phyloP scores from a whole-genome alignment of 2,329 filamentous ascomycete species.

The Talaromyces amestolkiae region DNA sequence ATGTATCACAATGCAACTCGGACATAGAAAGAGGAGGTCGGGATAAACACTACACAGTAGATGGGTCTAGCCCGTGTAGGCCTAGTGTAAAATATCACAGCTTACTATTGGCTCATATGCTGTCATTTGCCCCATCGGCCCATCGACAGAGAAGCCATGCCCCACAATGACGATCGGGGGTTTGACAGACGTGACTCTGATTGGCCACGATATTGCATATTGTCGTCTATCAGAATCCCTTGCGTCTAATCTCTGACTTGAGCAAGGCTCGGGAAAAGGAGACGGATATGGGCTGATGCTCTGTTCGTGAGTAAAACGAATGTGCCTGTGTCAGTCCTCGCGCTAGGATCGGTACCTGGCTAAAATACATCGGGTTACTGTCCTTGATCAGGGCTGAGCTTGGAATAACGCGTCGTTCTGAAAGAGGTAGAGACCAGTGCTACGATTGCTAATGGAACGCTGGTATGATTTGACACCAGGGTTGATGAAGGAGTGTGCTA shows the following conservation, averaged over 20 bases:
- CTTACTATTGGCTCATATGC: neutral
- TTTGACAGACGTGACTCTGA: neutral
- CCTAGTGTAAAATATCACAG: accelerated
- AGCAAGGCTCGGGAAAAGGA: constrained; percentile 3
- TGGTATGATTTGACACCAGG: neutral
- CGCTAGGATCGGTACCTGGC: neutral
- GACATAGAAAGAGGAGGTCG: constrained; percentile 2
- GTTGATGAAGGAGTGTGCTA: neutral
- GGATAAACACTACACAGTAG: constrained; percentile 1
- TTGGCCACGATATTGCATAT: neutral
- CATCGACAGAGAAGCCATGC: neutral
- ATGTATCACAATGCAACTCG: constrained; percentile 6
- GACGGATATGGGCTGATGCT: neutral
- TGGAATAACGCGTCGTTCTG: neutral
- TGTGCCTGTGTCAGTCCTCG: neutral
- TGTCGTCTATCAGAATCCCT: neutral
- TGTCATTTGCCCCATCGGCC: neutral
- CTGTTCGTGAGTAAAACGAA: no score
- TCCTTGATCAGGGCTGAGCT: neutral
- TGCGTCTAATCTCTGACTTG: constrained; percentile 1
- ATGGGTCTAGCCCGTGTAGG: neutral
- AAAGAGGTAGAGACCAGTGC: neutral
- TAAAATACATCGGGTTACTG: neutral
- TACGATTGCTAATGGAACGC: neutral
- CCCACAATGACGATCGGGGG: neutral